phyloP scores from a whole-genome alignment of 2,329 filamentous ascomycete species.

The Cladorrhinum sp. region DNA sequence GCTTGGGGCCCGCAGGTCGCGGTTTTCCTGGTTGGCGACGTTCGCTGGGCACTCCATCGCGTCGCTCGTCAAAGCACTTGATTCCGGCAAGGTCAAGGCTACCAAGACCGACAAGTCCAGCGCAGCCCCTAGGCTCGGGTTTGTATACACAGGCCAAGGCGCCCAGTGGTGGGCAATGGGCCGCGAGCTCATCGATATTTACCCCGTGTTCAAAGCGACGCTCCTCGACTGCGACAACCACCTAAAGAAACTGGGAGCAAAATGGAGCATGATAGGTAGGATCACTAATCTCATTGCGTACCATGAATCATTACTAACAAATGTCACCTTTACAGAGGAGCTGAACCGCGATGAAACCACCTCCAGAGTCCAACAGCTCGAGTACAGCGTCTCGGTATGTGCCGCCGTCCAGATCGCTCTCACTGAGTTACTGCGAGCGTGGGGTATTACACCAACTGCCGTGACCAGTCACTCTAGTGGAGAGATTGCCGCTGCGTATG shows the following conservation, averaged over 20 bases:
- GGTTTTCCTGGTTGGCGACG: constrained; percentile 24
- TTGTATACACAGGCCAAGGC: constrained; percentile 37
- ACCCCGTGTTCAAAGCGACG: constrained; percentile 23
- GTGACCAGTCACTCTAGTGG: constrained; percentile 36
- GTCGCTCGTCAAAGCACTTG: constrained; percentile 25
- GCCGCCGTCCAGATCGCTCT: constrained; percentile 43
- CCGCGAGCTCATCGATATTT: constrained; percentile 29
- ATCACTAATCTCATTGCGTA: background rate
- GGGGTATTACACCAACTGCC: constrained; percentile 29
- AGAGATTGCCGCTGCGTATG: constrained; percentile 43
- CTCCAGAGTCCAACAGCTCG: constrained; percentile 22
- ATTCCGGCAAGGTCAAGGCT: constrained; percentile 27
- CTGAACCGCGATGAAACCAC: constrained; percentile 18
- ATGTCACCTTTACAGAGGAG: constrained; percentile 17
- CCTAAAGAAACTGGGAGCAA: constrained; percentile 22
- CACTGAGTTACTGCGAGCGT: constrained; percentile 35
- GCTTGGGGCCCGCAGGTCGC: constrained; percentile 30
- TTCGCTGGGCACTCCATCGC: constrained; percentile 14
- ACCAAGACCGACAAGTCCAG: constrained; percentile 22
- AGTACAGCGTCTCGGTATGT: constrained; percentile 25
- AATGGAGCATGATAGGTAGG: constrained; percentile 25
- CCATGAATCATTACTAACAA: background rate
- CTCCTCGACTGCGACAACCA: constrained; percentile 21
- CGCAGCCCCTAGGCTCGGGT: constrained; percentile 28
- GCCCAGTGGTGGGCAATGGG: constrained; percentile 38